Evolutionary conservation across 345 rosid species (phyloP), one percentile per base, ranked within the genome.

Genomic region (Mallotus nudiflorus): DNA sequence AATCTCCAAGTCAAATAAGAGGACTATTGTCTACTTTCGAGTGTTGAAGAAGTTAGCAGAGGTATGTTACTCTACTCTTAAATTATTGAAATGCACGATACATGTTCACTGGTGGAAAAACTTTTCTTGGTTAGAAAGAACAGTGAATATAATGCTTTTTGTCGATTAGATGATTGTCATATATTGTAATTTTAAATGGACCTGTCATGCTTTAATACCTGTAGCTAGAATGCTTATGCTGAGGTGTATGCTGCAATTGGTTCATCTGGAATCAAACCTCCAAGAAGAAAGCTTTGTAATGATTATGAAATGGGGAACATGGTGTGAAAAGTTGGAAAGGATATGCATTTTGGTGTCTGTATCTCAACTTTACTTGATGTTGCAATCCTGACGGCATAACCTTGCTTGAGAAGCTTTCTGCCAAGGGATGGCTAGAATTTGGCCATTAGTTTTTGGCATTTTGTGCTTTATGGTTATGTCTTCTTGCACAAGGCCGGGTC

Each of bases 341-440:
- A 2, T n/a, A 31, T 20, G 7, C 29, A 57, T 28, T 54, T 68
- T 19, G 18, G 28, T n/a, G 42, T 31, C 39, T 37, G 65, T n/a
- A 39, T 42, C 29, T 67, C 52, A n/a, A 18, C 53, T 68, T 18
- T 40, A 45, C 35, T 57, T 44, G 54, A 46, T n/a, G 5, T 24
- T 24, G 33, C 33, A 40, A 44, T 20, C 18, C 29, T 42, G 55
- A 28, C 9, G 27, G 9, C 27, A 27, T 15, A 68, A 56, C 29
- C 72, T 56, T 68, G 72, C 25, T 31, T 9, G 72, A 54, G 52
- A 68, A 68, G 72, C 28, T 24, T 57, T 68, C 28, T 29, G 40
- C 44, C 27, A 11, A 49, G 27, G 35, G 28, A 31, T 31, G 9
- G 22, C 61, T 28, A 35, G 15, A 27, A 18, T 54, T 42, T 16